Evolutionary conservation across 164 flowering plant genomes (phyloP), one percentile per base, ranked within the genome.

Genomic region (Houttuynia cordata): DNA sequence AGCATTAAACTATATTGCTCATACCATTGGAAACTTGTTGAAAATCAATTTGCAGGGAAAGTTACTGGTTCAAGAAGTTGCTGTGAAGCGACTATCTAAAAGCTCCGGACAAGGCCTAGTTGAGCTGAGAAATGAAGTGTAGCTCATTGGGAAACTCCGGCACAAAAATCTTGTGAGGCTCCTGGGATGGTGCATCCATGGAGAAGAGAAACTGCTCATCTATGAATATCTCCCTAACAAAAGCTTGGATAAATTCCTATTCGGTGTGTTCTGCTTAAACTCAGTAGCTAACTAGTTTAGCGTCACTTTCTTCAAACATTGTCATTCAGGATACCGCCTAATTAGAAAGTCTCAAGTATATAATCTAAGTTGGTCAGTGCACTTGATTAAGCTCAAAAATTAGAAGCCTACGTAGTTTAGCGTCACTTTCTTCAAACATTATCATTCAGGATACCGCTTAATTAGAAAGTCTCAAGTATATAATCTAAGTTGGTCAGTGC

Each of bases 171-270:
- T 59, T 49, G 62, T 60, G 20, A 47, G 18, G 41, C 53, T 60
- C 0, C 10, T 60, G 18, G 62, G 62, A 17, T 47, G 34, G 23
- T 60, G 15, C 40, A 7, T 23, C 17, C 19, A 24, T 30, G 20
- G 51, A 24, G 62, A 60, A 24, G 62, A 49, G 17, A 60, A 60
- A 39, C 49, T 60, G 40, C 22, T 49, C 10, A 15, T 47, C 20
- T 60, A 60, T 60, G 62, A 60, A 25, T 60, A 60, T 25, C 18
- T 60, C 54, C 53, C 54, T 0, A 60, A 47, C 62, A 60, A 60
- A 60, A 45, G 62, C 53, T 22, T 60, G 12, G 62, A 60, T 25
- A 42, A 14, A 42, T 60, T 60, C 4, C 47, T 60, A 22, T 60
- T 60, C 17, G 62, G 62, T 60, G 2, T 45, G 49, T 45, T 45